These are phyloP conservation scores for Ganoderma meredithae DNA, from an alignment of 1,284 basidiomycete species.

Conservation along the genomic window DNA sequence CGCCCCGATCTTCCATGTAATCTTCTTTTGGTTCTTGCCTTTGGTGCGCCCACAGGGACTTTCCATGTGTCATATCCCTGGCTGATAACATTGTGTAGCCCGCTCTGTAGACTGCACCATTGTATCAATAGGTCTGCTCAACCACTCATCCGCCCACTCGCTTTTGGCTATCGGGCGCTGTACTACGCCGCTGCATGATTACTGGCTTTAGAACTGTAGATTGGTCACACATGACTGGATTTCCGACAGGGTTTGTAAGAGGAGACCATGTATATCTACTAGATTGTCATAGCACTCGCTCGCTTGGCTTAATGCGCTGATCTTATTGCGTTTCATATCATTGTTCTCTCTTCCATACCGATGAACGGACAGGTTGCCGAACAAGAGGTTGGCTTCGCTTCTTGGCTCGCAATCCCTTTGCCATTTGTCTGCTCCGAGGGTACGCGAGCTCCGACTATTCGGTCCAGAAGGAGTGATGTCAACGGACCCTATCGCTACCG, in stretches of 20 bases:
- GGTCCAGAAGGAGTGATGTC: background rate
- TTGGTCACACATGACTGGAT: background rate
- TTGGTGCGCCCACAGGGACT: conserved; percentile 7
- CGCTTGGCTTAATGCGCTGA: conserved; percentile 3
- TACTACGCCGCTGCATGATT: background rate
- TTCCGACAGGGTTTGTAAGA: background rate
- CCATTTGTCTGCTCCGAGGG: background rate
- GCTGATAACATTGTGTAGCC: background rate
- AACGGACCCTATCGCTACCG: conserved; percentile 4
- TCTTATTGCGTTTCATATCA: conserved; percentile 1
- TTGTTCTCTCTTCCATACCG: background rate
- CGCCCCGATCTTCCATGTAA: background rate
- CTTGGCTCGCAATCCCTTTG: background rate
- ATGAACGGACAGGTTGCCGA: background rate
- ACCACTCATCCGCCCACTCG: background rate
- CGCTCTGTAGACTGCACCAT: background rate
- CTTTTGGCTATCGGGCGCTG: conserved; percentile 4
- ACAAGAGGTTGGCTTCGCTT: background rate
- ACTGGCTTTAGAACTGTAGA: conserved; percentile 15
- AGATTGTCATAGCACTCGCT: conserved; percentile 5
- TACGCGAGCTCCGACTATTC: background rate
- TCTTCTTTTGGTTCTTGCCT: background rate
- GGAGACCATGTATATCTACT: conserved; percentile 2
- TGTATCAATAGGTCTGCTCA: conserved; percentile 17
- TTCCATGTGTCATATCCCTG: background rate